Conservation (phyloP, 73 alveolate genomes). For the Loxodes magnus region DNA sequence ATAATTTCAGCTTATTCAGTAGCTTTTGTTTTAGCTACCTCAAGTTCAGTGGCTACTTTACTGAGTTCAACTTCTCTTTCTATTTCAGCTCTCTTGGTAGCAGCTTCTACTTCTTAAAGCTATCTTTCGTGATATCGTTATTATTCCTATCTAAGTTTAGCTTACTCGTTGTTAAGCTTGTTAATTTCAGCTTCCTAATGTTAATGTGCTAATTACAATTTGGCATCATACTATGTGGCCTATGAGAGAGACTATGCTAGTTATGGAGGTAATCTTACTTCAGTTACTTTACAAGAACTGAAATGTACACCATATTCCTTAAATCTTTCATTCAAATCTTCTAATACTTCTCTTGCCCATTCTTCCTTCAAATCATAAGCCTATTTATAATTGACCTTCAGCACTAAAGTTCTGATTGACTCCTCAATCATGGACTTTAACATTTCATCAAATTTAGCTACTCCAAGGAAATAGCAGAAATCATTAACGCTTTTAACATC, state of each 20-base stretch:
- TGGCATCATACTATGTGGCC: conserved; percentile 30
- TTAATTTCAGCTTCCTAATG: conserved; percentile 34
- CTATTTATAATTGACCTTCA: conserved; percentile 27
- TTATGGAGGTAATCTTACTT: conserved; percentile 19
- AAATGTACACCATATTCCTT: conserved; percentile 37
- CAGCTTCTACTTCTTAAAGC: conserved; percentile 22
- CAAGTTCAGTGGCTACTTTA: conserved; percentile 23
- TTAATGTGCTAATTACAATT: conserved; percentile 24
- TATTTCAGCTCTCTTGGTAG: conserved; percentile 29
- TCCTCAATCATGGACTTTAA: conserved; percentile 43
- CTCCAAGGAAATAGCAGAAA: conserved; percentile 40
- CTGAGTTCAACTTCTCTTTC: conserved; percentile 28
- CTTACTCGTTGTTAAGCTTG: conserved; percentile 30
- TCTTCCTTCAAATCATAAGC: conserved; percentile 43
- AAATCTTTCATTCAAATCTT: conserved; percentile 32
- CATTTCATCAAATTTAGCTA: conserved; percentile 38
- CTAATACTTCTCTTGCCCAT: conserved; percentile 28
- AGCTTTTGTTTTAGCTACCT: conserved; percentile 38
- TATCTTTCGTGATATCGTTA: conserved; percentile 29
- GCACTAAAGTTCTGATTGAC: conserved; percentile 38
- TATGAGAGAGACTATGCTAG: conserved; percentile 34
- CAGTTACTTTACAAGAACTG: conserved; percentile 31
- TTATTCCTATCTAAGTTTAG: conserved; percentile 32
- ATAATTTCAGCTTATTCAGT: conserved; percentile 30
- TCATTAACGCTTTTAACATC: conserved; percentile 24